Base-by-base conservation (phyloP, 2,329 filamentous ascomycete genomes). In the Lachnellula suecica region DNA sequence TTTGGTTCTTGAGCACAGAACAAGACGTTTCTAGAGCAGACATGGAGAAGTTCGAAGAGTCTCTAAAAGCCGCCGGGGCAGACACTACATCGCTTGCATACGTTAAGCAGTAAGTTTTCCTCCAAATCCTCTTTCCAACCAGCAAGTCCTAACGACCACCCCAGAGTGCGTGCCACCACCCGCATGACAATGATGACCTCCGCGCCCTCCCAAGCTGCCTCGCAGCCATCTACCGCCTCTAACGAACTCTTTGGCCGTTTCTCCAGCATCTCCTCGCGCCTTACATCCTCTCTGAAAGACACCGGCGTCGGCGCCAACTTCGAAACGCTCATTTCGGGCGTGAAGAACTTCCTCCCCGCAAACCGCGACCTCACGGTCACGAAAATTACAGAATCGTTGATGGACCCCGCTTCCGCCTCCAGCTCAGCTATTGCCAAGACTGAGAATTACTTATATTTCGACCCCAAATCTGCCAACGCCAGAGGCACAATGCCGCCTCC, bases 181-280 rank as follows among this genome's bases (percentile, higher is more conserved):
- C 91, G 94, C 59, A 97, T 97, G 91, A 97, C 93, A 13, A 96
- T 97, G 83, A 88, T 99, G 70, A 90, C 92, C 4, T 95, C 92
- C 1, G 86, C 92, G 25, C 85, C 89, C 9, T 77, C 80, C 13
- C 55, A 63, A 47, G 75, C 84, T 13, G 77, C 81, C 17, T 80
- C 86, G 62, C 82, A 83, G 59, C 70, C 71, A 59, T 24, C 20
- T 22, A 70, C 76, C 9, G 71, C 76, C 17, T 84, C 89, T 3
- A 85, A 82, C 5, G 90, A 96, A 63, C 79, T 99, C 15, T 97
- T 99, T 75, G 88, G 91, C 19, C 91, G 92, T 44, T 96, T 99
- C 75, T 94, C 88, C 25, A 91, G 88, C 40, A 89, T 99, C 58
- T 94, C 91, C 10, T 93, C 89, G 40, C 89, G 93, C 35, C 83